Evolutionary conservation across 2,329 filamentous ascomycete genomes (phyloP).

Genomic region (Hymenotorrendiella dingleyae): DNA sequence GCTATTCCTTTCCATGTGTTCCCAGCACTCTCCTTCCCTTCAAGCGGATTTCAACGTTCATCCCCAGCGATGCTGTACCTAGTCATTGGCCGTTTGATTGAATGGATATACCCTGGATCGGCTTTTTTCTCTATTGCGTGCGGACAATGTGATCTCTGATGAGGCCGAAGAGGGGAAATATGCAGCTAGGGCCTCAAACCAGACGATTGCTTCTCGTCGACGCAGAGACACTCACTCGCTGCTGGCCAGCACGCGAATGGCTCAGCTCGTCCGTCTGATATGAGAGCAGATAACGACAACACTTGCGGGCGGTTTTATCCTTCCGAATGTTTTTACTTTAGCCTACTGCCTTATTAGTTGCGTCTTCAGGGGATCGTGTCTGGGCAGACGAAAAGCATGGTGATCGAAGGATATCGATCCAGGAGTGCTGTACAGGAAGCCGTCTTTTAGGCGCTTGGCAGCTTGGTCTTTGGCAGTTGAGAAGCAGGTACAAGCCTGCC

Average conservation of each 20-base stretch:
- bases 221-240: neutral
- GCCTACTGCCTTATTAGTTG: neutral
- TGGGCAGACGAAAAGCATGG: neutral
- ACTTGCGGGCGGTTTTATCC: too few species aligned
- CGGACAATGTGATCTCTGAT: neutral
- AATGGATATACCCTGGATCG: neutral
- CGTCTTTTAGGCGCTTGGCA: too few species aligned
- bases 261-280: neutral
- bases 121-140: neutral
- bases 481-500: slow-evolving; percentile 5
- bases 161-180: neutral
- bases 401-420: neutral
- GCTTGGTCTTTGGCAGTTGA: slow-evolving; percentile 3
- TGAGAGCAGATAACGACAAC: neutral
- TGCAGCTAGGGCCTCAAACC: slow-evolving; percentile 2
- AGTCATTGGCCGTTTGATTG: neutral
- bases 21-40: neutral
- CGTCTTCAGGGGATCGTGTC: neutral
- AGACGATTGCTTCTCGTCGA: neutral
- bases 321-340: neutral
- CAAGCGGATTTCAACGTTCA: neutral
- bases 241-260: neutral
- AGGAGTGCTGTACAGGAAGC: neutral
- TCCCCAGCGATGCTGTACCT: neutral
- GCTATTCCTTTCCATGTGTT: too few species aligned